These are phyloP conservation scores for Miscanthus lutarioriparius DNA, from an alignment of 176 grass and related monocot genomes.

Conservation along the genomic window DNA sequence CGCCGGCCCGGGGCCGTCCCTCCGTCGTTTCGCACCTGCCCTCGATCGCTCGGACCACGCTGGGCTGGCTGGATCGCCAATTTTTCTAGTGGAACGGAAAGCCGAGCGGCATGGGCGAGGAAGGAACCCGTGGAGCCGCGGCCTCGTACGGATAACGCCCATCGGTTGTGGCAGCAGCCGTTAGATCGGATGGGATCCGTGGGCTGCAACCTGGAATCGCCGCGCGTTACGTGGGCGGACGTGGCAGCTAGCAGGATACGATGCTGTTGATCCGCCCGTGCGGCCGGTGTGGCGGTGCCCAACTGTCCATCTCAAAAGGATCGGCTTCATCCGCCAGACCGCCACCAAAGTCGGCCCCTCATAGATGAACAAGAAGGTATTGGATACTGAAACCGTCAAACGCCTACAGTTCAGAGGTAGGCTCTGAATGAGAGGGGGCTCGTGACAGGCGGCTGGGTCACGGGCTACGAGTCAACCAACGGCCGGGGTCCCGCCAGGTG, in stretches of 20 bases:
- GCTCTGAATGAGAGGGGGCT: neutral
- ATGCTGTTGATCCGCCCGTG: neutral
- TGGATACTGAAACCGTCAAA: neutral
- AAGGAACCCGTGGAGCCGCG: too few relatives aligned
- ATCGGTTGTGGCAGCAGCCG: neutral
- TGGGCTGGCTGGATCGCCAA: too few relatives aligned
- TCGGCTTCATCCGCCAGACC: neutral
- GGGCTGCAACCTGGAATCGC: too few relatives aligned
- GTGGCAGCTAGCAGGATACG: neutral
- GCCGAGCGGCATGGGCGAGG: too few relatives aligned
- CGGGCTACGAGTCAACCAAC: slow-evolving; percentile 1
- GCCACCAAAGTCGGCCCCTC: neutral
- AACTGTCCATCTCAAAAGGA: neutral
- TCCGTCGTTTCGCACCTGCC: neutral
- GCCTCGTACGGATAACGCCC: neutral
- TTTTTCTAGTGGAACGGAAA: too few relatives aligned
- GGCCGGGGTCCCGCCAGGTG: neutral
- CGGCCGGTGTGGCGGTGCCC: neutral
- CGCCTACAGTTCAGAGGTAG: too few relatives aligned
- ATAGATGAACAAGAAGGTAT: neutral
- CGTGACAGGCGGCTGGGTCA: neutral
- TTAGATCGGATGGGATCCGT: neutral
- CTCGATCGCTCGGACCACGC: neutral
- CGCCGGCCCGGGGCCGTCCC: neutral
- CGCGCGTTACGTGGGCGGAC: too few relatives aligned